Base-by-base conservation (phyloP, 805 yeast species). In the Candida easanensis region DNA sequence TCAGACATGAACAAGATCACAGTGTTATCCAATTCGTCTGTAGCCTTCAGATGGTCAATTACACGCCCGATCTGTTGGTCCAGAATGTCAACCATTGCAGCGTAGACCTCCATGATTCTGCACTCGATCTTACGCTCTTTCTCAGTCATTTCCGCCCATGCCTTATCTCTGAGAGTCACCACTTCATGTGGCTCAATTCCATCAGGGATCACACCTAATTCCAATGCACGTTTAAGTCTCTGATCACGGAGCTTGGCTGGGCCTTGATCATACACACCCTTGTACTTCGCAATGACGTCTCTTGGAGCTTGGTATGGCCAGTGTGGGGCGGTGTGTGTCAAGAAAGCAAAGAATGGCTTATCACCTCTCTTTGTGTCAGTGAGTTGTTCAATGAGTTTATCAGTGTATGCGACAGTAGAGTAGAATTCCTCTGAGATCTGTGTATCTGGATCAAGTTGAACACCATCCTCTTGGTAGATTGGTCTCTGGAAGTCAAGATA, bases 301-400 rank as follows among this genome's bases (percentile, higher is more conserved):
- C 58, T 58, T 5, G 82, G 82, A 1, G 84, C 84, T 57, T 79
- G 84, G 52, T 70, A 68, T 10, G 84, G 84, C 84, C 84, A 79
- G 54, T 79, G 84, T 3, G 84, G 84, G 1, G 84, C 84, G 4
- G 82, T 77, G 51, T 75, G 78, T 6, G 83, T 79, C 44, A 79
- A 61, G 19, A 66, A 58, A 4, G 79, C 77, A 44, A 77, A 74
- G 48, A 75, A 79, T 9, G 84, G 84, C 51, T 73, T 62, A n/a
- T 63, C 74, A 4, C 53, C 51, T 38, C 76, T 60, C 13, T 57
- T 50, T 8, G 56, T 50, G 37, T 59, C 52, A 9, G 49, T 32
- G 42, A 72, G 53, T 33, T 59, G 68, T 21, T 68, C 71, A 32
- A 76, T 45, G 11, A 66, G 68, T 47, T 66, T 71, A 38, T 66